These are phyloP conservation scores for Calocybe indica DNA, from an alignment of 768 basidiomycete genomes.

Conservation along the genomic window DNA sequence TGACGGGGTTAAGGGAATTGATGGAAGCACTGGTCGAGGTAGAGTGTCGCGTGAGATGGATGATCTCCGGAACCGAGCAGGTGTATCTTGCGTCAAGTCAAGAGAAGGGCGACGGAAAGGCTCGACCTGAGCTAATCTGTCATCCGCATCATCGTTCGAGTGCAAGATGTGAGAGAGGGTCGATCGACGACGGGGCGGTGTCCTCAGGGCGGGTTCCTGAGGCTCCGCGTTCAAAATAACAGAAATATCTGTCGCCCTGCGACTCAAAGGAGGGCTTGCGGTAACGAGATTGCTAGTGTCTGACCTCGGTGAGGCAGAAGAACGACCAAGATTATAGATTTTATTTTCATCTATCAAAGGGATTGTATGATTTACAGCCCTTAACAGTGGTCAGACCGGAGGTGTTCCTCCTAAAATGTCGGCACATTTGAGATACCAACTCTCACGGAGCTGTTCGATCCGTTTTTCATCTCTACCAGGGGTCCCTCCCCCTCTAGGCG, in stretches of 20 bases:
- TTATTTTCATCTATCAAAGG: too few relatives aligned
- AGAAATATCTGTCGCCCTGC: constrained; percentile 70
- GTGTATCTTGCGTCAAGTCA: constrained; percentile 27
- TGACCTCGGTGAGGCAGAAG: too few relatives aligned
- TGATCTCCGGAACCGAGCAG: constrained; percentile 4
- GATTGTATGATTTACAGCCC: too few relatives aligned
- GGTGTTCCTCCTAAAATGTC: too few relatives aligned
- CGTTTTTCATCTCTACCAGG: constrained; percentile 7
- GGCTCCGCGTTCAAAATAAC: constrained; percentile 65
- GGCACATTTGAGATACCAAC: too few relatives aligned
- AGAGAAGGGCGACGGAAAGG: constrained; percentile 20
- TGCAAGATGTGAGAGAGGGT: constrained; percentile 35
- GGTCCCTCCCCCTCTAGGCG: constrained; percentile 20
- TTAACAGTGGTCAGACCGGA: too few relatives aligned
- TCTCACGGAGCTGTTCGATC: too few relatives aligned
- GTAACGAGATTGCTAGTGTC: too few relatives aligned
- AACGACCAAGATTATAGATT: too few relatives aligned
- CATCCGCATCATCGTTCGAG: constrained; percentile 21
- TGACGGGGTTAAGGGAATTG: constrained; percentile 17
- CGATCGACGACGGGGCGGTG: constrained; percentile 32
- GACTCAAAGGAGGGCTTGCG: constrained; percentile 41
- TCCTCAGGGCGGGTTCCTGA: constrained; percentile 15
- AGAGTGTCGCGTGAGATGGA: constrained; percentile 26
- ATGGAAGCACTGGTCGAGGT: constrained; percentile 21
- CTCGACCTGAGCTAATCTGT: constrained; percentile 24